These are phyloP conservation scores for Psilocybe azurescens DNA, from an alignment of 768 basidiomycete species.

Conservation along the genomic window DNA sequence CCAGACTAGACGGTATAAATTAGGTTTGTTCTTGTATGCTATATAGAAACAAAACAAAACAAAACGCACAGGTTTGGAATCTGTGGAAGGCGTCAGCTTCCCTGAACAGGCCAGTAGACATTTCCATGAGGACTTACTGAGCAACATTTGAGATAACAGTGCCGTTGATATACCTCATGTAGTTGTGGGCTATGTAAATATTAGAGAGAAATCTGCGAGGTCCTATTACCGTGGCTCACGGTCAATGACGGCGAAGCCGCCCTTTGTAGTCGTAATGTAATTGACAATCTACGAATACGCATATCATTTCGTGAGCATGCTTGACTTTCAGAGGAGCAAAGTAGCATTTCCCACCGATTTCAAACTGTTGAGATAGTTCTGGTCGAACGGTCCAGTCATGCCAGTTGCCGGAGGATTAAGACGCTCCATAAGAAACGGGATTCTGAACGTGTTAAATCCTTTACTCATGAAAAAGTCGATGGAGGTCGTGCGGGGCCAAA, in stretches of 20 bases:
- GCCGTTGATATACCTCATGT: conserved; percentile 58
- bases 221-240: conserved; percentile 38
- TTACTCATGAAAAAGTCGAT: conserved; percentile 58
- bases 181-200: conserved; percentile 55
- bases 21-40: neutral
- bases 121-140: conserved; percentile 37
- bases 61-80: conserved; percentile 52
- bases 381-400: conserved; percentile 56
- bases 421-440: conserved; percentile 65
- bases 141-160: conserved; percentile 51
- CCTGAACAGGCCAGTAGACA: too few species aligned
- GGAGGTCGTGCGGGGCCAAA: conserved; percentile 51
- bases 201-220: neutral
- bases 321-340: neutral
- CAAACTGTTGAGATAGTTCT: conserved; percentile 55
- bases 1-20: conserved; percentile 47
- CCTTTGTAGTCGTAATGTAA: conserved; percentile 62
- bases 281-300: conserved; percentile 47
- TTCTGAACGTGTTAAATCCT: conserved; percentile 67
- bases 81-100: conserved; percentile 24
- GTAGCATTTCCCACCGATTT: conserved; percentile 42
- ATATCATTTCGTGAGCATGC: neutral
- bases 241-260: conserved; percentile 60
- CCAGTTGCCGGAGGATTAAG: conserved; percentile 57
- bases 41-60: too few species aligned